These are phyloP conservation scores for Hypoxylon sp. DNA, from an alignment of 2,329 filamentous ascomycete species.

Conservation along the genomic window DNA sequence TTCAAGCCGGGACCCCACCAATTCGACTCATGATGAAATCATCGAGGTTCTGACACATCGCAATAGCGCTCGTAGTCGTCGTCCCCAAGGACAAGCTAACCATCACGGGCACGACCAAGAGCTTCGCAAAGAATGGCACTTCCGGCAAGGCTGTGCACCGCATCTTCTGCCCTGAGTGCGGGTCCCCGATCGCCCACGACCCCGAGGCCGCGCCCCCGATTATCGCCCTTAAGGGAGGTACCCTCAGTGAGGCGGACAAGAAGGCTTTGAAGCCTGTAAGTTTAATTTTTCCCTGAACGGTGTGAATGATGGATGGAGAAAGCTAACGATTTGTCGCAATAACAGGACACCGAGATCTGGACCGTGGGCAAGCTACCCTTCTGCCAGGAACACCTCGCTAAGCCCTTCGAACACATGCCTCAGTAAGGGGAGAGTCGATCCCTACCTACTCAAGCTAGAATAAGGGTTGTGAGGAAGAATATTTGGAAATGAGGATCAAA, in stretches of 20 bases:
- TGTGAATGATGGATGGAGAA: not conserved
- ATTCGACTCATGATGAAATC: not conserved
- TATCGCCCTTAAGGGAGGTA: conserved; percentile 77
- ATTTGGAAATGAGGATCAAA: not conserved
- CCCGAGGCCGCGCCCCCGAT: conserved; percentile 77
- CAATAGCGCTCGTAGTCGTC: conserved; percentile 72
- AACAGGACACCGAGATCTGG: conserved; percentile 76
- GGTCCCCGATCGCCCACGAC: conserved; percentile 77
- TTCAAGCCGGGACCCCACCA: not conserved
- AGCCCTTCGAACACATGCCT: conserved; percentile 75
- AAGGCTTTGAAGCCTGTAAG: conserved; percentile 74
- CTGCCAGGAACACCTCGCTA: conserved; percentile 74
- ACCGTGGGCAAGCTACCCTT: conserved; percentile 77
- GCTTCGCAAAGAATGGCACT: conserved; percentile 69
- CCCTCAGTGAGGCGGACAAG: conserved; percentile 74
- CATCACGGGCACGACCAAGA: conserved; percentile 74
- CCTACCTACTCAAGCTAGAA: not conserved
- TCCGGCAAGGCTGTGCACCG: conserved; percentile 75
- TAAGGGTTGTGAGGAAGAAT: not conserved
- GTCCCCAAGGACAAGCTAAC: conserved; percentile 75
- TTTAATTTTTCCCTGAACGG: conserved; percentile 24
- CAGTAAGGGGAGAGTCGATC: conserved; percentile 53
- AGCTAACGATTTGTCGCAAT: conserved; percentile 17
- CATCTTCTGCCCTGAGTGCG: conserved; percentile 77
- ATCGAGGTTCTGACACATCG: conserved; percentile 29